phyloP scores from a whole-genome alignment of 1,284 basidiomycete genomes.

The Tetrapyrgos nigripes region DNA sequence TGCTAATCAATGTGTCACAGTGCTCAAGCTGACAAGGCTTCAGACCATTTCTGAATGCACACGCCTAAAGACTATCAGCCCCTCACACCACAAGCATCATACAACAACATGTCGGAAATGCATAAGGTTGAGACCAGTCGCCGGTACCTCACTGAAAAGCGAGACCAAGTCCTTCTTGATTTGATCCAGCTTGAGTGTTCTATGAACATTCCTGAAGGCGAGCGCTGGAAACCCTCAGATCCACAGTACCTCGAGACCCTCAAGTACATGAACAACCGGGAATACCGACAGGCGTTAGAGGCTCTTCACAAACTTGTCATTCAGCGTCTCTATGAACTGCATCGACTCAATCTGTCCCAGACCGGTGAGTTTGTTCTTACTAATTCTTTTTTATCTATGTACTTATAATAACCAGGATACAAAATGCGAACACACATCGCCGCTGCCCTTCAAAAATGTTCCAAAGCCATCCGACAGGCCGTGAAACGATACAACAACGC shows the following conservation, averaged over 20 bases:
- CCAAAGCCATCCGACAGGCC: conserved; percentile 30
- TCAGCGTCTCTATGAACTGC: conserved; percentile 29
- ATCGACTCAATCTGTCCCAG: no score
- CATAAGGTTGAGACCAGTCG: conserved; percentile 2
- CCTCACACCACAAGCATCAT: background rate
- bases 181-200: conserved; percentile 14
- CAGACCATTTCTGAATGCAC: no score
- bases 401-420: conserved; percentile 25
- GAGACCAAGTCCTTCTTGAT: conserved; percentile 2
- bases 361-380: background rate
- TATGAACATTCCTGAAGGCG: no score
- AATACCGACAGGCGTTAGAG: conserved; percentile 25
- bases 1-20: no score
- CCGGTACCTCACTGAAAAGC: background rate
- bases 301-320: conserved; percentile 28
- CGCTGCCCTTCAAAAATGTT: conserved; percentile 27
- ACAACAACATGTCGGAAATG: background rate
- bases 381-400: background rate
- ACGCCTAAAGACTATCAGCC: conserved; percentile 6
- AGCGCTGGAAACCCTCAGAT: conserved; percentile 15
- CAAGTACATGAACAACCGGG: conserved; percentile 8
- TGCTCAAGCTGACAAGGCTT: no score
- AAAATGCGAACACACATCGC: conserved; percentile 33
- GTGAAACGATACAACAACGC: conserved; percentile 36
- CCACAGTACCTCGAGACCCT: conserved; percentile 15